Conservation (phyloP, 2,329 filamentous ascomycete genomes). For the Lizonia empirigonia region DNA sequence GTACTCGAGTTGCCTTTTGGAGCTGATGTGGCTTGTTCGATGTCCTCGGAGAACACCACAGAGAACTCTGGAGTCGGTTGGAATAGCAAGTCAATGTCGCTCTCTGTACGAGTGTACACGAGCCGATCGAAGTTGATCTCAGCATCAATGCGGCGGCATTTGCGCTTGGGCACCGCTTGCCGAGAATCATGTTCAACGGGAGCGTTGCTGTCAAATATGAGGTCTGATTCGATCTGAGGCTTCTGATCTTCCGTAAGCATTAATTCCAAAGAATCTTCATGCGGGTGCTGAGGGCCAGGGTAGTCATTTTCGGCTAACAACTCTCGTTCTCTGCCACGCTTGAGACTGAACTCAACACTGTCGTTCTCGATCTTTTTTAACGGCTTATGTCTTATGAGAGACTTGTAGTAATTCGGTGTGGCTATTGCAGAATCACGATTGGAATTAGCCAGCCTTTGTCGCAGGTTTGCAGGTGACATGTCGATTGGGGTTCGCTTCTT, state of each 20-base stretch:
- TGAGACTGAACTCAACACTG: neutral
- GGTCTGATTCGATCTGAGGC: neutral
- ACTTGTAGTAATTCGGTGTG: neutral
- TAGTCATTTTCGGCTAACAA: neutral
- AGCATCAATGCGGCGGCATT: neutral
- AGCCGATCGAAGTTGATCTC: neutral
- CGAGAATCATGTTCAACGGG: neutral
- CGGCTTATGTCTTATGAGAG: neutral
- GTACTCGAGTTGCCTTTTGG: neutral
- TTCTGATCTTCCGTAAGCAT: neutral
- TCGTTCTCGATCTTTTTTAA: neutral
- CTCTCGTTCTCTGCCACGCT: neutral
- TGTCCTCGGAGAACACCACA: too few relatives aligned
- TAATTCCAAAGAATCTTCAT: neutral
- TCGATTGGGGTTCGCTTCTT: neutral
- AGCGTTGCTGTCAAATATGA: neutral
- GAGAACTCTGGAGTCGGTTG: too few relatives aligned
- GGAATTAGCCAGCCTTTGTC: neutral
- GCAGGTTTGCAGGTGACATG: too few relatives aligned
- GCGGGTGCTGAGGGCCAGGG: neutral
- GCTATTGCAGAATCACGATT: neutral
- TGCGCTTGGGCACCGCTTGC: neutral
- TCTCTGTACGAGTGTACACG: neutral
- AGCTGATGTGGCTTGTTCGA: neutral
- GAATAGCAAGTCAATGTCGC: neutral